phyloP scores from a whole-genome alignment of 257 asterid genomes.

The Penstemon newberryi region DNA sequence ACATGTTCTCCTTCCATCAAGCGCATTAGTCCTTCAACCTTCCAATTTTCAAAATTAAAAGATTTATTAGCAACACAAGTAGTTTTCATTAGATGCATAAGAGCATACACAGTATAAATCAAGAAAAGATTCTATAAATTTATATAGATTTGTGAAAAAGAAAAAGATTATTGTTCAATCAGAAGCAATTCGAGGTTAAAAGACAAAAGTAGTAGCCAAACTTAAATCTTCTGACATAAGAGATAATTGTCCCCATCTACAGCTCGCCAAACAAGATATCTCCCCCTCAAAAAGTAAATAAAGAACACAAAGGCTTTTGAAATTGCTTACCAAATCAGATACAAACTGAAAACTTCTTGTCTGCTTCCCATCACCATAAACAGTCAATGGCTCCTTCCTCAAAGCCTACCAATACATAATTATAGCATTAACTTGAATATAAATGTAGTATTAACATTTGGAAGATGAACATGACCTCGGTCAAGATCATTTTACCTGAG shows the following conservation, averaged over 20 bases:
- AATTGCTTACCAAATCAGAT: conserved; percentile 78
- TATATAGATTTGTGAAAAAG: no score
- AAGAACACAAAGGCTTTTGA: no score
- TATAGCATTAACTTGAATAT: neutral
- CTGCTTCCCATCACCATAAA: conserved; percentile 96
- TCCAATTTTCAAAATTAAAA: neutral
- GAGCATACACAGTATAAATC: no score
- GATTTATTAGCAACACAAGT: no score
- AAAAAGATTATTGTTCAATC: no score
- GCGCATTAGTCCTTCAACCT: conserved; percentile 95
- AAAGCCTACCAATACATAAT: conserved; percentile 60
- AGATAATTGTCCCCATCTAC: no score
- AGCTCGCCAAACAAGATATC: conserved; percentile 1
- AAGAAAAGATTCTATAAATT: no score
- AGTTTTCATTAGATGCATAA: no score
- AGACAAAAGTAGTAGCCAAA: no score
- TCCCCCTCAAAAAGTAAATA: neutral
- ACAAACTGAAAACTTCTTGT: conserved; percentile 96
- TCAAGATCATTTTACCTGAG: conserved; percentile 66
- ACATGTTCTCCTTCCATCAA: conserved; percentile 99
- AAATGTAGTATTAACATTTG: neutral
- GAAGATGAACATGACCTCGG: neutral
- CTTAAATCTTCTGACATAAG: no score
- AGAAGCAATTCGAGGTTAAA: no score
- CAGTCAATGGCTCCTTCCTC: conserved; percentile 92